Evolutionary conservation across 2,329 filamentous ascomycete species (phyloP), one percentile per base, ranked within the genome.

Genomic region (Aureobasidium sp.): DNA sequence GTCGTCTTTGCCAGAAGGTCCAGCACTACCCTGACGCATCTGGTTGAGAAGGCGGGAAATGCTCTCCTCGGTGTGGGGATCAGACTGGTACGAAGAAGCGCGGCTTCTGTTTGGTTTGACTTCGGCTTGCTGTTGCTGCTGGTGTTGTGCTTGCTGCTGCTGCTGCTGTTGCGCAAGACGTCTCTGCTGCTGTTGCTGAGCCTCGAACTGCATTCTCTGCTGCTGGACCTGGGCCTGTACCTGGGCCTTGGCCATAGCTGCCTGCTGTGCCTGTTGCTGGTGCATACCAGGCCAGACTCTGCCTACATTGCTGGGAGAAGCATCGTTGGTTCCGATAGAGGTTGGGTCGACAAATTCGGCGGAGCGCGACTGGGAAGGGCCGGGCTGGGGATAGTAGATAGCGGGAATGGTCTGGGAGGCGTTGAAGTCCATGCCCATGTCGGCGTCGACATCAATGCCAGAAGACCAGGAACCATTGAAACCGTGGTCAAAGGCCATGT

Each of bases 201-300:
- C 58, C 63, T 68, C 61, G 68, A 71, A 69, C 48, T 74, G 71
- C 37, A 55, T 49, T 47, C 66, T 63, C 63, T 76, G 73, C 72
- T 89, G 86, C 64, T 68, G 62, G 68, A 71, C 69, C 52, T 74
- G 72, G 53, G 65, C 65, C 37, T 73, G 72, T 39, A 65, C 65
- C 64, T 68, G 63, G 34, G 66, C 66, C 77, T 89, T 90, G 65
- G 86, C 87, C 69, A 90, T 78, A 30, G 72, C 72, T 30, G 70
- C 70, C 61, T 72, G 69, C 63, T 90, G 90, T 54, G 91, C 91
- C 75, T 88, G 85, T 72, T 92, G 91, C 70, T 91, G 90, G 77
- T 97, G 93, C 83, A 96, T 94, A 59, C 92, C 93, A 13, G 93
- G 93, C 80, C 90, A 97, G 67, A 95, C 86, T 66, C 91, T 86